Percentiles rank a stretch among this genome's conserved stretches.
phyloP scores from a whole-genome alignment of 345 rosid genomes.

The Eucalyptus erythrocorys region DNA sequence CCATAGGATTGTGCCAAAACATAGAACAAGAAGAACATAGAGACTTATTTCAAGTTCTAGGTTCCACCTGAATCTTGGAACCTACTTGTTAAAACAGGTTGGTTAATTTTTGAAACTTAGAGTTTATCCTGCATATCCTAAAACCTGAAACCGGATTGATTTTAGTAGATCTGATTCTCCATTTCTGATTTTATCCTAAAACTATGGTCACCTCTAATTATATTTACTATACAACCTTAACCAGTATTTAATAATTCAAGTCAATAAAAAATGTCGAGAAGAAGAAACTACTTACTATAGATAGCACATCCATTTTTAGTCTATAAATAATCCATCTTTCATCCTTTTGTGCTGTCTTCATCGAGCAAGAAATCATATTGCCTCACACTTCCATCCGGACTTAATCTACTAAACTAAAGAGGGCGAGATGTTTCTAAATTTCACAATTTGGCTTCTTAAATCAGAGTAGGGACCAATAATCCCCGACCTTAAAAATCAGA shows the following conservation, averaged over 20 bases:
- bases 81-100: accelerated
- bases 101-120: no score
- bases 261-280: neutral
- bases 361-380: neutral
- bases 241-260: neutral
- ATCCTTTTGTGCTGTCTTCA: neutral
- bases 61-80: no score
- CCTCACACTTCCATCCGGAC: neutral
- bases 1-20: neutral
- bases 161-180: no score
- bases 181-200: no score
- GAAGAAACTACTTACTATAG: neutral
- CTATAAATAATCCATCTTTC: neutral
- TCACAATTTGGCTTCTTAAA: neutral
- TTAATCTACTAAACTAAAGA: neutral
- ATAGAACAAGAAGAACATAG: no score
- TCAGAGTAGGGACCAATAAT: neutral
- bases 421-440: neutral
- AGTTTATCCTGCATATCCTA: no score
- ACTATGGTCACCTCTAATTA: neutral
- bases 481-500: neutral
- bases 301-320: neutral
- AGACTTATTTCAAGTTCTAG: neutral
- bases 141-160: no score
- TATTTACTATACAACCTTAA: neutral